Evolutionary conservation across 768 basidiomycete species (phyloP).

Genomic region (Artomyces pyxidatus): DNA sequence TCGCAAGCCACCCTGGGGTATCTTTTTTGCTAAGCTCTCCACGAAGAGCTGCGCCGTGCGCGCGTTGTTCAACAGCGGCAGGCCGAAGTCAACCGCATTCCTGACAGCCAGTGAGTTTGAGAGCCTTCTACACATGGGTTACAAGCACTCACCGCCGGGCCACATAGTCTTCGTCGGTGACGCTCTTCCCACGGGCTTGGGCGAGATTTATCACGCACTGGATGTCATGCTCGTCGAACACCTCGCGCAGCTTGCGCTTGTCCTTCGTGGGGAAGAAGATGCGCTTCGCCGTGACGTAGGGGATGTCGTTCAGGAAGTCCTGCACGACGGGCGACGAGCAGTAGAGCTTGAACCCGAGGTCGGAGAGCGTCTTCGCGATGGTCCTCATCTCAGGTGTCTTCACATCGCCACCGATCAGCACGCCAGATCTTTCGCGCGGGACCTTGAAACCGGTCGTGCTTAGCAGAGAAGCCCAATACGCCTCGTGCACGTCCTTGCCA

Average conservation of each 20-base stretch:
- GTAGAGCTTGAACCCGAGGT: constrained; percentile 93
- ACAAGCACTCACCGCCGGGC: constrained; percentile 62
- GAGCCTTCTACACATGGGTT: no score
- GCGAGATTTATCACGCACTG: constrained; percentile 93
- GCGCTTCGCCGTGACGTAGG: constrained; percentile 73
- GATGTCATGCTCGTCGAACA: constrained; percentile 91
- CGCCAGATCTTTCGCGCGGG: constrained; percentile 75
- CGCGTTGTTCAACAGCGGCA: constrained; percentile 86
- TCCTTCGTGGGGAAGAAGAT: constrained; percentile 97
- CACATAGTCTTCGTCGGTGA: constrained; percentile 92
- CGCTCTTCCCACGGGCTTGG: constrained; percentile 62
- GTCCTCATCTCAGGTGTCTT: constrained; percentile 78
- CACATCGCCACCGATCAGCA: constrained; percentile 89
- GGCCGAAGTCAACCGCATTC: constrained; percentile 34
- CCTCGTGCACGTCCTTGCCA: constrained; percentile 88
- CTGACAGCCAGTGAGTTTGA: constrained; percentile 4
- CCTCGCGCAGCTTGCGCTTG: constrained; percentile 90
- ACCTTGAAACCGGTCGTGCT: constrained; percentile 95
- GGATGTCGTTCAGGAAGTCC: constrained; percentile 68
- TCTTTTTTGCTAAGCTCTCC: constrained; percentile 77
- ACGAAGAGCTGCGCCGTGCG: constrained; percentile 87
- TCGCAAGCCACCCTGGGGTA: constrained; percentile 69
- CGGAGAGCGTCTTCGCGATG: constrained; percentile 71
- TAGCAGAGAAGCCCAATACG: constrained; percentile 91
- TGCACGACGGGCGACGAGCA: constrained; percentile 78